Evolutionary conservation across 2,329 filamentous ascomycete species (phyloP).

Genomic region (Aspergillus brunneoviolaceus): DNA sequence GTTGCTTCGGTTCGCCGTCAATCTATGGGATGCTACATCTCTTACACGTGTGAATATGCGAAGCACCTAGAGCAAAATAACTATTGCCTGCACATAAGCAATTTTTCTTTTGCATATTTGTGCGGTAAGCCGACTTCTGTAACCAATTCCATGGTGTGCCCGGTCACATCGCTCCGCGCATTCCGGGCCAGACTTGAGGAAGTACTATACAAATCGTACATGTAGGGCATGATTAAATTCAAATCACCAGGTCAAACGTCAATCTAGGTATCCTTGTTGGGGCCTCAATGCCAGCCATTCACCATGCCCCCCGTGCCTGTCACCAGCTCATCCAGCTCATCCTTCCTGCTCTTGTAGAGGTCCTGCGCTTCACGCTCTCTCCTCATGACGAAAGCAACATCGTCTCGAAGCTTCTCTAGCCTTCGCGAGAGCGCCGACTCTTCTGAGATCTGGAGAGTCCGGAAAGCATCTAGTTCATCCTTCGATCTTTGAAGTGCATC

Average conservation of each 20-base stretch:
- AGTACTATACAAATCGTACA: not conserved
- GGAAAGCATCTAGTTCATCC: conserved; percentile 70
- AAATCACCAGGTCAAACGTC: not conserved
- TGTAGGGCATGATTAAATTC: conserved; percentile 14
- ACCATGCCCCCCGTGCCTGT: conserved; percentile 31
- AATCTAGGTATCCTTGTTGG: conserved; percentile 3
- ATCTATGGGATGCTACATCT: not conserved
- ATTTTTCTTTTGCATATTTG: not conserved
- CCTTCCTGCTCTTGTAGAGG: conserved; percentile 70
- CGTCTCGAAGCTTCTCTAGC: conserved; percentile 73
- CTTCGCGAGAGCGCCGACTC: conserved; percentile 71
- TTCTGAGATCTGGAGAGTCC: conserved; percentile 74
- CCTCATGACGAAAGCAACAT: conserved; percentile 75
- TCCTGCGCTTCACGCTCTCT: conserved; percentile 91
- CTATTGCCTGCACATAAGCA: not conserved
- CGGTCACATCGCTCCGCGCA: not conserved
- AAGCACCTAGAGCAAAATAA: not conserved
- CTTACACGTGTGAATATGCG: not conserved
- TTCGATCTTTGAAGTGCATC: conserved; percentile 72
- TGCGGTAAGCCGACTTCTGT: not conserved
- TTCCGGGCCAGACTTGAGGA: not conserved
- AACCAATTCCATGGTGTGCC: not conserved
- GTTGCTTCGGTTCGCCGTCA: not conserved
- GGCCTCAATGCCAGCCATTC: conserved; percentile 41
- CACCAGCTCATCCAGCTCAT: conserved; percentile 68